Evolutionary conservation across 1,284 basidiomycete species (phyloP).

Genomic region (Hortiboletus rubellus): DNA sequence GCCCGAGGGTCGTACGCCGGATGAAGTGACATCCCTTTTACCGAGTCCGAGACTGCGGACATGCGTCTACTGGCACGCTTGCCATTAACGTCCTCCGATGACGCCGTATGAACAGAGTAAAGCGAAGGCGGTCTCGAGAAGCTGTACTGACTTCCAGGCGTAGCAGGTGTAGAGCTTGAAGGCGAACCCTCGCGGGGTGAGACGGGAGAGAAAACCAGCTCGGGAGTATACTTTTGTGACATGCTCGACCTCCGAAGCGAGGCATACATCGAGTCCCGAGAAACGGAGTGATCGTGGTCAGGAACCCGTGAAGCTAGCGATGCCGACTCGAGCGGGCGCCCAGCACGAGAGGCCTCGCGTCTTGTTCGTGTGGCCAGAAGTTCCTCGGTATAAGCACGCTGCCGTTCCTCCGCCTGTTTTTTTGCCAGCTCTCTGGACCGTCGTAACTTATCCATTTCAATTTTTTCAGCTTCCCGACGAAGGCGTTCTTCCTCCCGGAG

Average conservation of each 20-base stretch:
- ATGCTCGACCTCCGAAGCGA: slow-evolving; percentile 36
- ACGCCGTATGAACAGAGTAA: slow-evolving; percentile 46
- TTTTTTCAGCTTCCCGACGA: slow-evolving; percentile 48
- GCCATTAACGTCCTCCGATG: slow-evolving; percentile 55
- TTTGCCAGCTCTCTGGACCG: slow-evolving; percentile 57
- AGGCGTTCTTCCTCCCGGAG: slow-evolving; percentile 49
- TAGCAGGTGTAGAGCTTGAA: slow-evolving; percentile 45
- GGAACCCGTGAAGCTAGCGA: slow-evolving; percentile 32
- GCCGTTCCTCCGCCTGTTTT: slow-evolving; percentile 54
- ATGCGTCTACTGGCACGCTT: slow-evolving; percentile 42
- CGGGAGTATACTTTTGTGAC: slow-evolving; percentile 47
- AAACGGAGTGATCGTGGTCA: slow-evolving; percentile 46
- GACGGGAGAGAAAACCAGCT: slow-evolving; percentile 35
- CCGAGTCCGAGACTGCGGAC: slow-evolving; percentile 45
- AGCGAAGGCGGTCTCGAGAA: slow-evolving; percentile 55
- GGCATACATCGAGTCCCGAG: slow-evolving; percentile 35
- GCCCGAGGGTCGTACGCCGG: slow-evolving; percentile 35
- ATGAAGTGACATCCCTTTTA: slow-evolving; percentile 37
- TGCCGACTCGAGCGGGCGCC: slow-evolving; percentile 33
- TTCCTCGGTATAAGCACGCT: slow-evolving; percentile 57
- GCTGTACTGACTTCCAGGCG: slow-evolving; percentile 35
- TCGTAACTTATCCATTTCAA: slow-evolving; percentile 55
- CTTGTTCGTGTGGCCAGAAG: slow-evolving; percentile 59
- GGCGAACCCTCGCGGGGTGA: slow-evolving; percentile 42
- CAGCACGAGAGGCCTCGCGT: slow-evolving; percentile 57